Base-by-base conservation (phyloP, 2,329 filamentous ascomycete species). In the Paraphoma sp. region DNA sequence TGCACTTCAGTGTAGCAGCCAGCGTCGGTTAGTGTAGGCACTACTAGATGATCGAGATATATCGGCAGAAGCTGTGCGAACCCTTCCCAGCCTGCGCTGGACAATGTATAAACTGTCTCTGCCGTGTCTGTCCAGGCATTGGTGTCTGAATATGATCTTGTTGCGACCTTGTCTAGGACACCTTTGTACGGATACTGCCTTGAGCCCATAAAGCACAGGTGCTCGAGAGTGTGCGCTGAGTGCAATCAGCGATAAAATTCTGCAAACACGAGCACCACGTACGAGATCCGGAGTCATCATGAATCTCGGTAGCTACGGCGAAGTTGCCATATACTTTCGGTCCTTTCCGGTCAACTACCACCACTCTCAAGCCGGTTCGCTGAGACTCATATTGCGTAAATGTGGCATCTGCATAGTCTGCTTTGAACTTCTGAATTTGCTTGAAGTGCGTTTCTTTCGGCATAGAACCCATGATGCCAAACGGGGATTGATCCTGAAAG, bases 51-150 rank as follows among this genome's bases (percentile, higher is more conserved):
- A 76, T 99, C 96, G 1, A 99, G 84, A 67, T 99, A 99, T 41
- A 98, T 89, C 0, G 95, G 95, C 16, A 99, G 54, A 14, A 98
- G 96, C 75, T 96, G 92, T 1, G 93, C 89, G 73, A 99, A 99
- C 8, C 94, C 94, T 68, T 96, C 93, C 94, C 95, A 99, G 1
- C 95, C 95, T 23, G 95, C 95, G 10, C 93, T 95, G 69, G 97
- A 92, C 14, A 99, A 83, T 0, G 93, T 97, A 78, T 99, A 99
- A 2, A 93, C 93, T 0, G 96, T 99, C 73, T 98, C 93, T 68
- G 98, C 95, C 11, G 91, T 95, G 18, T 93, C 93, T 1, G 95
- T 99, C 92, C 94, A 99, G 4, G 95, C 95, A 77, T 99, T 99
- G 31, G 95, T 99, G 55, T 86, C 86, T 1, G 94, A 96, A 76